A percentile compares a stretch with the other conserved stretches of the same genome.
phyloP scores from a whole-genome alignment of 2,329 filamentous ascomycete species.

The Lasiodiplodia gonubiensis region DNA sequence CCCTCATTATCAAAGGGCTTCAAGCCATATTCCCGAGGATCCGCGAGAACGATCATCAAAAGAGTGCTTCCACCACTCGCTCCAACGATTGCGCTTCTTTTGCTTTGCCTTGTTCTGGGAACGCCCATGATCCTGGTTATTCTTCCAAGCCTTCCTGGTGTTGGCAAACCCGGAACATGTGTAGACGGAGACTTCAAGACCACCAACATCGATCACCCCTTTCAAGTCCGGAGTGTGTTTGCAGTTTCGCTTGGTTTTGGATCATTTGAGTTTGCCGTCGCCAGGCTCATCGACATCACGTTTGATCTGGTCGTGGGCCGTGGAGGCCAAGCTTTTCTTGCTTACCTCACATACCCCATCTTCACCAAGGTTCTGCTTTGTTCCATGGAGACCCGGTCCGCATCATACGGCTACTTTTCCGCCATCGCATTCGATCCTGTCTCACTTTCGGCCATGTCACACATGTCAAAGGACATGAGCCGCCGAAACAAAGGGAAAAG shows the following conservation, averaged over 20 bases:
- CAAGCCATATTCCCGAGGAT: too few relatives aligned
- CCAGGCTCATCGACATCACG: neutral
- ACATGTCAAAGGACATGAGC: neutral
- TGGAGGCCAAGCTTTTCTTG: neutral
- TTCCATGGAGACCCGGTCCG: neutral
- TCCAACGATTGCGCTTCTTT: too few relatives aligned
- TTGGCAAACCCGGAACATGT: neutral
- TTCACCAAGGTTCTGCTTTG: neutral
- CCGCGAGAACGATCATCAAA: too few relatives aligned
- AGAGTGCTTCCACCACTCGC: neutral
- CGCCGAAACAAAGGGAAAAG: neutral
- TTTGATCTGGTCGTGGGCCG: conserved; percentile 3
- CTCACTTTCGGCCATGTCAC: neutral
- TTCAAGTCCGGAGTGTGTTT: neutral
- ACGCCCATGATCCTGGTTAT: neutral
- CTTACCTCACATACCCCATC: neutral
- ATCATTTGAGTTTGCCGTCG: neutral
- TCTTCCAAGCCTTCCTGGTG: neutral
- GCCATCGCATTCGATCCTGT: neutral
- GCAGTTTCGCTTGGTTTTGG: neutral
- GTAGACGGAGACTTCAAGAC: neutral
- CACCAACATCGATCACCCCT: neutral
- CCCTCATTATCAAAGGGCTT: too few relatives aligned
- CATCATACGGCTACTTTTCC: neutral
- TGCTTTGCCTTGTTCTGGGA: neutral